A percentile compares a stretch with the other conserved stretches of the same genome.
Evolutionary conservation across 2,329 filamentous ascomycete species (phyloP).

Genomic region (Verticillium nonalfalfae): DNA sequence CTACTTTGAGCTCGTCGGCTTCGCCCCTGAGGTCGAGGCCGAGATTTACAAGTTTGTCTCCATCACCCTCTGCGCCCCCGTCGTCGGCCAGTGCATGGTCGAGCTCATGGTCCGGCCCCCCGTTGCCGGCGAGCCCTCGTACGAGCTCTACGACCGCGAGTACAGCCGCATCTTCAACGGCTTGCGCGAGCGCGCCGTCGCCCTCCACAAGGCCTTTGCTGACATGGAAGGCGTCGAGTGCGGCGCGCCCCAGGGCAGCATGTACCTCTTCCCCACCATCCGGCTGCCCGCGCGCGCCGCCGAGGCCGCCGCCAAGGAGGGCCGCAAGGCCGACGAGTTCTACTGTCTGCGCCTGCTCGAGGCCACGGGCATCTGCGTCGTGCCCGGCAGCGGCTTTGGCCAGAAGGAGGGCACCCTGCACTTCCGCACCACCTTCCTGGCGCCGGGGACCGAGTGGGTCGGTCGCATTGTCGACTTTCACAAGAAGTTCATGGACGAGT

Average conservation of each 20-base stretch:
- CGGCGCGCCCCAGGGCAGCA: constrained; percentile 82
- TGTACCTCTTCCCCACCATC: constrained; percentile 99
- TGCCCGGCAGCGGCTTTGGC: constrained; percentile 88
- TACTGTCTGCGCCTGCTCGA: constrained; percentile 90
- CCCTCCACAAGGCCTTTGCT: constrained; percentile 84
- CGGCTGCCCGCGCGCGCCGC: constrained; percentile 68
- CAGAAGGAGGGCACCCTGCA: constrained; percentile 88
- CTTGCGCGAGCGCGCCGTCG: constrained; percentile 71
- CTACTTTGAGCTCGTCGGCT: constrained; percentile 93
- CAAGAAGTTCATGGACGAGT: constrained; percentile 83
- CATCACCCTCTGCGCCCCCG: constrained; percentile 93
- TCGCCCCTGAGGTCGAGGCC: constrained; percentile 76
- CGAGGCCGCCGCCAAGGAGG: constrained; percentile 67
- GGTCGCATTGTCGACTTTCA: constrained; percentile 85
- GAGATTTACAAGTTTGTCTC: constrained; percentile 99
- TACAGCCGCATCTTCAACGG: constrained; percentile 77
- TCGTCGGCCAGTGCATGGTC: constrained; percentile 92
- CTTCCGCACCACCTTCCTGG: constrained; percentile 94
- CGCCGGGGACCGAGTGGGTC: constrained; percentile 94
- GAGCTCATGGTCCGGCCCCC: constrained; percentile 98
- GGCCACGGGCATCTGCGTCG: constrained; percentile 89
- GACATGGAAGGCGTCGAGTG: constrained; percentile 96
- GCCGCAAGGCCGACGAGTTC: constrained; percentile 79
- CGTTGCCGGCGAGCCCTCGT: constrained; percentile 72
- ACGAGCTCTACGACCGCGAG: constrained; percentile 77